Conservation (phyloP, 1,284 basidiomycete genomes). For the Cryptococcus jaspeensis region DNA sequence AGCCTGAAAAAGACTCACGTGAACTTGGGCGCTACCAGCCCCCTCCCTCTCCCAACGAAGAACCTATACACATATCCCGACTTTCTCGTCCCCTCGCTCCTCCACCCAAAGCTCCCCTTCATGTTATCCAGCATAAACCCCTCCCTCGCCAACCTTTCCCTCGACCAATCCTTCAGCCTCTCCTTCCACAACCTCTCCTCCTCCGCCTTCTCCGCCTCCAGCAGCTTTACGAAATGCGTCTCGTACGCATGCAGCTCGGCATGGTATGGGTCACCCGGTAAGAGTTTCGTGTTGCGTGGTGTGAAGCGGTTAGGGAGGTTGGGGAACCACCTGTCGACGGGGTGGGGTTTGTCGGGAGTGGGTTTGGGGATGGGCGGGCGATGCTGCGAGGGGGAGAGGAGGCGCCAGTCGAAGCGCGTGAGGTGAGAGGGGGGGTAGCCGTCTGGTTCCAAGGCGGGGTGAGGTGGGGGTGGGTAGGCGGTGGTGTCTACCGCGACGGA, state of each 20-base stretch:
- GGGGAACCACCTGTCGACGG: not conserved
- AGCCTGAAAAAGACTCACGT: not conserved
- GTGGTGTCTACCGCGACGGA: no score
- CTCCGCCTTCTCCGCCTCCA: conserved; percentile 65
- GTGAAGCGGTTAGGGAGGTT: not conserved
- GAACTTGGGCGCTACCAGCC: not conserved
- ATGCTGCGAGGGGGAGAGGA: conserved; percentile 1
- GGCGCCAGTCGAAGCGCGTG: conserved; percentile 43
- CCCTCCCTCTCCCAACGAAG: not conserved
- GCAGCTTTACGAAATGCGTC: conserved; percentile 58
- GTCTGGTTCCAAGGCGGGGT: conserved; percentile 18
- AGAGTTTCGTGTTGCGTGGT: not conserved
- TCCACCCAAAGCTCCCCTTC: not conserved
- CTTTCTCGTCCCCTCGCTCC: not conserved
- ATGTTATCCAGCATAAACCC: not conserved
- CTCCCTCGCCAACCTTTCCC: conserved; percentile 54
- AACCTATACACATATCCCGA: not conserved
- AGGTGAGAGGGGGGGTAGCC: conserved; percentile 25
- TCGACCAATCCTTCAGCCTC: conserved; percentile 65
- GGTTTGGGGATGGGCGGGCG: not conserved
- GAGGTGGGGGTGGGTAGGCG: not conserved
- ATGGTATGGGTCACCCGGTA: not conserved
- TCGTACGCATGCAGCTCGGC: conserved; percentile 48
- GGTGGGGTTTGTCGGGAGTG: not conserved
- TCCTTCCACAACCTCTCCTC: conserved; percentile 59